Evolutionary conservation across 139 green algal species (phyloP).

Genomic region (Auxenochlorella pyrenoidosa): DNA sequence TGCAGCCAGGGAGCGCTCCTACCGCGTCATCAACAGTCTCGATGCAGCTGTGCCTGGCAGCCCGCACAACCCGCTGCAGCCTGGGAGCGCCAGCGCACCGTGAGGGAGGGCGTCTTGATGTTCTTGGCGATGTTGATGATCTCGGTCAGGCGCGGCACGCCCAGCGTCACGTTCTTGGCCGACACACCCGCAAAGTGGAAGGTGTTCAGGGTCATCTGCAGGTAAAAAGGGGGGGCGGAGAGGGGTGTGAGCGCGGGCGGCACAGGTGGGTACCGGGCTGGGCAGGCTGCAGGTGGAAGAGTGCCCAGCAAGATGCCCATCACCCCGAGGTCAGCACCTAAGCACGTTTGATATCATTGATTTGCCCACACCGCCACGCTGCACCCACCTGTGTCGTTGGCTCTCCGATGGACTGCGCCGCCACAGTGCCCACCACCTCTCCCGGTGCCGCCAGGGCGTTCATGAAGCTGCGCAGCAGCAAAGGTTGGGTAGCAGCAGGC

Average conservation of each 20-base stretch:
- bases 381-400: conserved; percentile 80
- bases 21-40: no score
- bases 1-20: no score
- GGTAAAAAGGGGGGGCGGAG: neutral
- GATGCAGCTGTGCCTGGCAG: no score
- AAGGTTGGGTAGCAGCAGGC: neutral
- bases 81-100: no score
- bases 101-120: conserved; percentile 97
- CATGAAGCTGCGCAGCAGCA: conserved; percentile 39
- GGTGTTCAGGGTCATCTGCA: conserved; percentile 95
- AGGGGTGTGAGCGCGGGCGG: neutral
- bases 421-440: conserved; percentile 94
- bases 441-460: conserved; percentile 77
- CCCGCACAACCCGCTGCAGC: no score
- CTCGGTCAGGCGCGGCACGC: conserved; percentile 97
- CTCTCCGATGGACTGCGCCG: conserved; percentile 97
- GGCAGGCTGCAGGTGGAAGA: neutral
- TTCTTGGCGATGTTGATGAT: conserved; percentile 99
- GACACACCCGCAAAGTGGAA: conserved; percentile 95
- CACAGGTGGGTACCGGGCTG: no score
- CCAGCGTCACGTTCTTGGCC: conserved; percentile 99
- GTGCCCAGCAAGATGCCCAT: no score
- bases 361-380: neutral
- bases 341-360: no score
- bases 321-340: no score